A percentile compares a stretch with the other conserved stretches of the same genome.
phyloP scores from a whole-genome alignment of 192 early-diverging fungal species.

The Chytriomyces confervae region DNA sequence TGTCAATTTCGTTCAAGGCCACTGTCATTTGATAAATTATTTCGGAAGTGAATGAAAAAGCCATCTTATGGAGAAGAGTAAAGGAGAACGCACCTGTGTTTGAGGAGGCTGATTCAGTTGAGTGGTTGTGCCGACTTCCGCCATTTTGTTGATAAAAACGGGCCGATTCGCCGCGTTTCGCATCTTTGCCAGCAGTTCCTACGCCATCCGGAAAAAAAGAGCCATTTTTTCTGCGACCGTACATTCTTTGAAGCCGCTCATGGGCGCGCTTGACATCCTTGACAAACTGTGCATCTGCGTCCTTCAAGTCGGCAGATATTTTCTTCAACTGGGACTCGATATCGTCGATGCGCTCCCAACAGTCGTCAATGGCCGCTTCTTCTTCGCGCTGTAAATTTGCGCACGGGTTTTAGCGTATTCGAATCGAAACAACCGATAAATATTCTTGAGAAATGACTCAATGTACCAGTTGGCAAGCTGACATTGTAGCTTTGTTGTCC shows the following conservation, averaged over 20 bases:
- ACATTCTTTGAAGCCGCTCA: background rate
- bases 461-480: constrained; percentile 16
- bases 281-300: constrained; percentile 16
- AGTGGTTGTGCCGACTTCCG: no score
- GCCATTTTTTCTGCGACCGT: constrained; percentile 15
- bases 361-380: constrained; percentile 8
- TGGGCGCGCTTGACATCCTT: constrained; percentile 18
- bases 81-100: background rate
- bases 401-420: no score
- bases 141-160: no score
- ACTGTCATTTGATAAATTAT: constrained; percentile 1
- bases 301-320: background rate
- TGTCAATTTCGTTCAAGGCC: constrained; percentile 19
- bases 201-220: background rate
- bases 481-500: background rate
- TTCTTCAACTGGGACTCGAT: background rate
- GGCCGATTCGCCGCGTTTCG: no score
- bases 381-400: background rate
- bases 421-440: no score
- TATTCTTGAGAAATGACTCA: background rate
- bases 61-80: background rate
- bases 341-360: background rate
- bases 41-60: background rate
- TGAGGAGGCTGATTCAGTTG: no score
- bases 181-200: background rate